phyloP scores from a whole-genome alignment of 2,329 filamentous ascomycete species.

The Colletotrichum eleusines region DNA sequence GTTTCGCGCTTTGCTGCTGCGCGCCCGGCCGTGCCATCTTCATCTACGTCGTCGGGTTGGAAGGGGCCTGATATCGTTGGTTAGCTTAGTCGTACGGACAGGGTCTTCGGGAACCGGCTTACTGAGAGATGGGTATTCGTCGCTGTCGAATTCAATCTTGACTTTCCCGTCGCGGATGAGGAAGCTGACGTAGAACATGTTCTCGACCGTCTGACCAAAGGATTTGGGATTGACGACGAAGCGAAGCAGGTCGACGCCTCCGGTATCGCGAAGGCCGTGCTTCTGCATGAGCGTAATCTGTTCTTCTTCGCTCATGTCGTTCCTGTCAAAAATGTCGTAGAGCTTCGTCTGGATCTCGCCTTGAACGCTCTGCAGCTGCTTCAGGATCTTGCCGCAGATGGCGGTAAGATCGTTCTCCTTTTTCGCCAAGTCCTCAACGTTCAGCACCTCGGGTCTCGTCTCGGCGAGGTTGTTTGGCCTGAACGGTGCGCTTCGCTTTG shows the following conservation, averaged over 20 bases:
- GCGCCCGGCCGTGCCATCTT: constrained; percentile 57
- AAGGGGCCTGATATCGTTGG: constrained; percentile 48
- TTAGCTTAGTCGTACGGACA: constrained; percentile 43
- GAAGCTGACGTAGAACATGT: constrained; percentile 96
- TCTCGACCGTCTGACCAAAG: constrained; percentile 96
- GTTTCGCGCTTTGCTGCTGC: constrained; percentile 64
- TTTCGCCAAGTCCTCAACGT: constrained; percentile 78
- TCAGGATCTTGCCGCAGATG: constrained; percentile 81
- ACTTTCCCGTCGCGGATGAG: constrained; percentile 88
- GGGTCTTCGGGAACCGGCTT: constrained; percentile 54
- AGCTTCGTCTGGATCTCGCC: constrained; percentile 61
- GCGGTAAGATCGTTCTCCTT: constrained; percentile 84
- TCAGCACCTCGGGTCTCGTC: constrained; percentile 82
- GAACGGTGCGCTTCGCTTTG: constrained; percentile 78
- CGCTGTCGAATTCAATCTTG: constrained; percentile 78
- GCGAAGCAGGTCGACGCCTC: constrained; percentile 82
- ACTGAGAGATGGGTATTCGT: constrained; percentile 85
- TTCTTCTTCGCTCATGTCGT: constrained; percentile 60
- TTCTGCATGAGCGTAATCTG: constrained; percentile 69
- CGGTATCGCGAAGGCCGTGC: constrained; percentile 74
- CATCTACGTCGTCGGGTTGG: constrained; percentile 59
- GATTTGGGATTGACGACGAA: constrained; percentile 92
- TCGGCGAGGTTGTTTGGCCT: constrained; percentile 76
- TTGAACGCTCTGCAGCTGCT: constrained; percentile 66
- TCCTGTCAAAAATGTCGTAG: constrained; percentile 52